Evolutionary conservation across 169 alveolate genomes (phyloP).

Genomic region (Perkinsus marinus): DNA sequence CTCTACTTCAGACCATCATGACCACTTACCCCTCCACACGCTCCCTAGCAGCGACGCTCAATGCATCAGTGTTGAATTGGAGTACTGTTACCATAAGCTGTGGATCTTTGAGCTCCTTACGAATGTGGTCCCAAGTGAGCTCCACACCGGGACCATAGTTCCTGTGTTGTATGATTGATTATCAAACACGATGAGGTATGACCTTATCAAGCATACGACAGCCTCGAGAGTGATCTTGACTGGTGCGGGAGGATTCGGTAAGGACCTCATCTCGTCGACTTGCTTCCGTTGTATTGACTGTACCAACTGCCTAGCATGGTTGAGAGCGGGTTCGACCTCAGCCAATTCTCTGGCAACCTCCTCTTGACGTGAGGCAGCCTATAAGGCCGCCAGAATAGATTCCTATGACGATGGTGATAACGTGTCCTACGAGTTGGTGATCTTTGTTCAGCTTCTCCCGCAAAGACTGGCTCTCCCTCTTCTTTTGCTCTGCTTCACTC

Average conservation of each 20-base stretch:
- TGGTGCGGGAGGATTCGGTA: constrained; percentile 86
- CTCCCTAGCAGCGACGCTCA: constrained; percentile 50
- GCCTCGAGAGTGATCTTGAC: constrained; percentile 88
- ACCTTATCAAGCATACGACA: constrained; percentile 26
- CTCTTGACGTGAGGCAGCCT: constrained; percentile 50
- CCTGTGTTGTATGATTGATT: background rate
- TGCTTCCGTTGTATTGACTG: constrained; percentile 72
- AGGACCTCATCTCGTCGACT: constrained; percentile 67
- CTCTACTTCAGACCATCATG: background rate
- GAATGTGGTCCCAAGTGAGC: constrained; percentile 85
- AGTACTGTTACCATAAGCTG: constrained; percentile 75
- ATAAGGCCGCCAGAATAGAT: background rate
- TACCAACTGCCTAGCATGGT: constrained; percentile 83
- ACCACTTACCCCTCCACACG: constrained; percentile 44
- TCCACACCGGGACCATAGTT: constrained; percentile 49
- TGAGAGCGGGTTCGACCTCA: constrained; percentile 86
- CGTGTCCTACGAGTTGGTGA: background rate
- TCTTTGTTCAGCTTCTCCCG: constrained; percentile 73
- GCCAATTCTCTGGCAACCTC: constrained; percentile 47
- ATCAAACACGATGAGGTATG: background rate
- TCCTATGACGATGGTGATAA: background rate
- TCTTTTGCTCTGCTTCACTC: constrained; percentile 81
- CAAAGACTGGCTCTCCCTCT: constrained; percentile 68
- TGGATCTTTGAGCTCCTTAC: constrained; percentile 63
- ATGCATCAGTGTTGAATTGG: constrained; percentile 59